Evolutionary conservation across 768 basidiomycete genomes (phyloP), one percentile per base, ranked within the genome.

Genomic region (Hericium coralloides): DNA sequence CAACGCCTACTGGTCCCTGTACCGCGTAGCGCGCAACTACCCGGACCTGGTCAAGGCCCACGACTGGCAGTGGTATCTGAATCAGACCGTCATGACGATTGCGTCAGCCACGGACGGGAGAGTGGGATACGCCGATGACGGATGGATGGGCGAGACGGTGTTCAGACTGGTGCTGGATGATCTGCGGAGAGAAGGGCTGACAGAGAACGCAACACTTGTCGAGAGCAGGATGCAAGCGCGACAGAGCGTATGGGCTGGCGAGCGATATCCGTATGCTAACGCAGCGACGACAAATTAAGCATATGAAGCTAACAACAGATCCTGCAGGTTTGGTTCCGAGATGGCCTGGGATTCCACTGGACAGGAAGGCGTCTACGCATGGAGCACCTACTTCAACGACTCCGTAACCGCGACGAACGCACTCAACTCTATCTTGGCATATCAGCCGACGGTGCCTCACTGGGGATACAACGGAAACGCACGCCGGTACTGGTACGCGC

Each of bases 391-490:
- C 63, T 81, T 82, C 69, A 79, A 79, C 59, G 76, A 81, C 60
- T 70, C 73, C 0, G 72, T 66, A 4, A 81, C 80, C 2, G 76
- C 79, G 2, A 68, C 69, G 36, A 81, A 81, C 62, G 74, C 76
- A 6, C 67, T 82, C 61, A 80, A 80, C 59, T 80, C 80, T 2
- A 79, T 81, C 52, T 63, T 82, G 50, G 80, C 79, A 1, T 82
- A 81, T 59, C 78, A 82, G 60, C 79, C 80, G 2, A 70, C 77
- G 6, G 73, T 81, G 37, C 74, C 80, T n/a, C 80, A 81, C 64
- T 82, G 80, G 80, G 80, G 79, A 15, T 81, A 81, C 66, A 81
- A 81, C 60, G 80, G 80, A 7, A 82, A 81, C 62, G 80, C 80
- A 1, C 69, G 80, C 54, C 73, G 80, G 31, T 82, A 80, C 67